phyloP scores from a whole-genome alignment of 805 yeast genomes.

The Dipodascopsis uninucleata region DNA sequence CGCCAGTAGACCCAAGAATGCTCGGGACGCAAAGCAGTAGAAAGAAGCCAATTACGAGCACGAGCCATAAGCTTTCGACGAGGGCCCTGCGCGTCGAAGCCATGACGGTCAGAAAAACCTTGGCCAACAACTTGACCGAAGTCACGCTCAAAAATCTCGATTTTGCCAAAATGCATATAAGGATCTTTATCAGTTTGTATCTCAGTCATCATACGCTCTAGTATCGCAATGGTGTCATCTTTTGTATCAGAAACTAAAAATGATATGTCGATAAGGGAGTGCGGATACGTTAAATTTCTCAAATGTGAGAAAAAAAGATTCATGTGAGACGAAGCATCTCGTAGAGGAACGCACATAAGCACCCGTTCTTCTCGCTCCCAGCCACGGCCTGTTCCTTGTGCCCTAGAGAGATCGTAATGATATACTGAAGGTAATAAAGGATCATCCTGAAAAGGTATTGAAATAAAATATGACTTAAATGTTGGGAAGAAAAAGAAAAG shows the following conservation, averaged over 20 bases:
- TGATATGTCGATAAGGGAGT: constrained; percentile 73
- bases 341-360: constrained; percentile 79
- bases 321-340: constrained; percentile 88
- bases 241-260: constrained; percentile 87
- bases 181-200: constrained; percentile 66
- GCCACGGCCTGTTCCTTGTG: constrained; percentile 64
- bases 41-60: constrained; percentile 89
- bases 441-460: constrained; percentile 29
- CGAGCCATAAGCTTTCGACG: constrained; percentile 92
- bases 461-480: constrained; percentile 12
- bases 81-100: constrained; percentile 94
- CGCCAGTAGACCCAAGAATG: constrained; percentile 97
- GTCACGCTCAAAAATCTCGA: constrained; percentile 83
- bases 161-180: constrained; percentile 69
- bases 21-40: constrained; percentile 82
- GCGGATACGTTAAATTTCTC: constrained; percentile 73
- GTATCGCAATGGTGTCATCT: constrained; percentile 75
- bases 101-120: constrained; percentile 88
- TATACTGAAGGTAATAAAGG: constrained; percentile 44
- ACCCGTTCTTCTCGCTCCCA: constrained; percentile 79
- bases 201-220: constrained; percentile 53
- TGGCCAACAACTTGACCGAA: constrained; percentile 94
- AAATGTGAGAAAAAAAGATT: constrained; percentile 86
- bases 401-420: constrained; percentile 68
- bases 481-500: constrained; percentile 25